Conservation (phyloP, 371 early-diverging fungal genomes). For the Phascolomyces articulosus region DNA sequence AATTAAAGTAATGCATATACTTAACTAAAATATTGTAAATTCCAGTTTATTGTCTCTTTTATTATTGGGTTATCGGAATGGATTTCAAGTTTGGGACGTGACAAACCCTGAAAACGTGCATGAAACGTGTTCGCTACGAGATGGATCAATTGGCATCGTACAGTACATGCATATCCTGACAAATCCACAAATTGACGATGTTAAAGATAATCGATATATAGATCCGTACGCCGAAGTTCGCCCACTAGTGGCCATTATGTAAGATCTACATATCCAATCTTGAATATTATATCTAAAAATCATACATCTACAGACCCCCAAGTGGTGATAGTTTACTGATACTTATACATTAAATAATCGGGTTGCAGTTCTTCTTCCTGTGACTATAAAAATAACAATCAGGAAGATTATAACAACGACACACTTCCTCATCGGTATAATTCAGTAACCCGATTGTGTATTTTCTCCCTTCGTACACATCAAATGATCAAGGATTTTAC, state of each 20-base stretch:
- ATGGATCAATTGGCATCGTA: constrained; percentile 50
- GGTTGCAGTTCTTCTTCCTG: too few species aligned
- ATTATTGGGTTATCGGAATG: constrained; percentile 75
- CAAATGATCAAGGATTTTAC: constrained; percentile 17
- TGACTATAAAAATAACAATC: too few species aligned
- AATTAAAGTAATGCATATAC: too few species aligned
- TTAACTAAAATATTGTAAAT: too few species aligned
- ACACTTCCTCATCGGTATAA: background rate
- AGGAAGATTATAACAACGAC: background rate
- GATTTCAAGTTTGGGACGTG: constrained; percentile 86
- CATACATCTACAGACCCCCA: too few species aligned
- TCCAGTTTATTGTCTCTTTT: constrained; percentile 41
- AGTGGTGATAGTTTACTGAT: too few species aligned
- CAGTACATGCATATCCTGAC: constrained; percentile 49
- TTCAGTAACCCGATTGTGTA: constrained; percentile 1
- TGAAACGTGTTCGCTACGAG: constrained; percentile 71
- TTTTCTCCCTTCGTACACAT: constrained; percentile 56
- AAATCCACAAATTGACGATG: constrained; percentile 3
- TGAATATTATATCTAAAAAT: too few species aligned
- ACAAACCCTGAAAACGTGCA: constrained; percentile 69
- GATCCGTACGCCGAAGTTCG: constrained; percentile 27
- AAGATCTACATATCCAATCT: constrained; percentile 22
- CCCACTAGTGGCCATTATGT: constrained; percentile 58
- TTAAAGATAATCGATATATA: background rate
- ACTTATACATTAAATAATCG: too few species aligned